These are phyloP conservation scores for Panicum miliaceum DNA, from an alignment of 176 grass and related monocot genomes.

Conservation along the genomic window DNA sequence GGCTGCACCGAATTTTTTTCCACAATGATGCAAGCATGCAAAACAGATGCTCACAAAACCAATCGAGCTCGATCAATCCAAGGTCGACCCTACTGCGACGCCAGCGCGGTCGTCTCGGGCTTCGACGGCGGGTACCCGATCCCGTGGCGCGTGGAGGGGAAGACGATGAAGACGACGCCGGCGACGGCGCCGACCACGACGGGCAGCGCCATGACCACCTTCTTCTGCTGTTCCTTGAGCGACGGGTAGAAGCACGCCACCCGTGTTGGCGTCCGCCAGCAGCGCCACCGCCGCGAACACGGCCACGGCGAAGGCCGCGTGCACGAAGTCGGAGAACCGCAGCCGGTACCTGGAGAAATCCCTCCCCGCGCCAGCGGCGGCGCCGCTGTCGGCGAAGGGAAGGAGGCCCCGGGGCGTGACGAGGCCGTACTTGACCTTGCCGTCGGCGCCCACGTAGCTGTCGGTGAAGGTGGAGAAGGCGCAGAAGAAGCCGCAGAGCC, in stretches of 20 bases:
- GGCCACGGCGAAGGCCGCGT: slow-evolving; percentile 56
- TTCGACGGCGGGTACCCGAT: slow-evolving; percentile 63
- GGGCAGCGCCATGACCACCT: slow-evolving; percentile 61
- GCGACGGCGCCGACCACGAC: slow-evolving; percentile 61
- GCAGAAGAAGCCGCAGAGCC: slow-evolving; percentile 49
- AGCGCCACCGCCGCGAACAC: slow-evolving; percentile 65
- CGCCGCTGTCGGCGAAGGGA: slow-evolving; percentile 43
- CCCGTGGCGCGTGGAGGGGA: slow-evolving; percentile 63
- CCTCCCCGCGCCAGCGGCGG: background rate
- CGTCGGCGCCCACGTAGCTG: slow-evolving; percentile 64
- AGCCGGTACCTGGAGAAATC: slow-evolving; percentile 62
- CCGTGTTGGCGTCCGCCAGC: slow-evolving; percentile 63
- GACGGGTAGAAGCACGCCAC: slow-evolving; percentile 69
- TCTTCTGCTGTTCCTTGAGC: slow-evolving; percentile 53
- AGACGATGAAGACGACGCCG: slow-evolving; percentile 57
- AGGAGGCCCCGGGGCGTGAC: slow-evolving; percentile 55
- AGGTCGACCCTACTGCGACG: slow-evolving; percentile 24
- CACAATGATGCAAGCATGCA: too few species aligned
- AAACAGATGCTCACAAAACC: background rate
- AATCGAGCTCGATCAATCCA: background rate
- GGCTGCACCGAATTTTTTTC: too few species aligned
- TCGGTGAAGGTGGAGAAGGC: slow-evolving; percentile 76
- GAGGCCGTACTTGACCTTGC: slow-evolving; percentile 68
- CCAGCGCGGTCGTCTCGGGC: slow-evolving; percentile 21
- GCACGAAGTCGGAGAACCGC: slow-evolving; percentile 60